Evolutionary conservation across 441 rosid species (phyloP).

Genomic region (Iberis amara): DNA sequence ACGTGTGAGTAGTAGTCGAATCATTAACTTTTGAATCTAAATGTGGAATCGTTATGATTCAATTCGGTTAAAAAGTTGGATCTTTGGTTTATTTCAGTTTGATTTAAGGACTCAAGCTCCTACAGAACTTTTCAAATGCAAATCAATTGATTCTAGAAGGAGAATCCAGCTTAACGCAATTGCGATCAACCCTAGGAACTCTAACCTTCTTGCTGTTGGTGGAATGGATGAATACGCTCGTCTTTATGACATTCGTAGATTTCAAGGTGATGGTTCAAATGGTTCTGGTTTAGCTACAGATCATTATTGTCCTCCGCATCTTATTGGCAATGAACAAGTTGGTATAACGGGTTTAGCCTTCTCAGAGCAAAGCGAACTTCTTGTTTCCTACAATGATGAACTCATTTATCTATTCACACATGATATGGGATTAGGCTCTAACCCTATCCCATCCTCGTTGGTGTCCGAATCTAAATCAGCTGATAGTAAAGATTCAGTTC

Average conservation of each 20-base stretch:
- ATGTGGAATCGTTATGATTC: no score
- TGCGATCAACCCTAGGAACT: constrained; percentile 76
- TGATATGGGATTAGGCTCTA: constrained; percentile 75
- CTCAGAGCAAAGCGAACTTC: constrained; percentile 84
- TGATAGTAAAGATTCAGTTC: constrained; percentile 29
- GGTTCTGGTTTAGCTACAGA: constrained; percentile 51
- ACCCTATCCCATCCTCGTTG: constrained; percentile 39
- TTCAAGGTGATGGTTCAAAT: constrained; percentile 49
- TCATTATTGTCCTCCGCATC: constrained; percentile 64
- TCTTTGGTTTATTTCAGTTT: constrained; percentile 44
- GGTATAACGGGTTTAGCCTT: constrained; percentile 87
- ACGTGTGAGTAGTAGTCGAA: constrained; percentile 48
- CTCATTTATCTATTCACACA: constrained; percentile 61
- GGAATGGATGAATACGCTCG: constrained; percentile 78
- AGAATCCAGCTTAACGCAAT: constrained; percentile 56
- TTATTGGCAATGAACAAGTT: constrained; percentile 50
- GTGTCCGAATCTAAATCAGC: constrained; percentile 33
- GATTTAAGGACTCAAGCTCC: constrained; percentile 66
- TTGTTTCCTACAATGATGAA: constrained; percentile 70
- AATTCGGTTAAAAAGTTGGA: background rate
- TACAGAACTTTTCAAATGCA: constrained; percentile 70
- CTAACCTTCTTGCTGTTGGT: constrained; percentile 75
- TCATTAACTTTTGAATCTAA: background rate
- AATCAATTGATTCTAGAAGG: constrained; percentile 34
- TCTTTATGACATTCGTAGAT: constrained; percentile 70